These are phyloP conservation scores for Boletus sp. DNA, from an alignment of 768 basidiomycete species.

Conservation along the genomic window DNA sequence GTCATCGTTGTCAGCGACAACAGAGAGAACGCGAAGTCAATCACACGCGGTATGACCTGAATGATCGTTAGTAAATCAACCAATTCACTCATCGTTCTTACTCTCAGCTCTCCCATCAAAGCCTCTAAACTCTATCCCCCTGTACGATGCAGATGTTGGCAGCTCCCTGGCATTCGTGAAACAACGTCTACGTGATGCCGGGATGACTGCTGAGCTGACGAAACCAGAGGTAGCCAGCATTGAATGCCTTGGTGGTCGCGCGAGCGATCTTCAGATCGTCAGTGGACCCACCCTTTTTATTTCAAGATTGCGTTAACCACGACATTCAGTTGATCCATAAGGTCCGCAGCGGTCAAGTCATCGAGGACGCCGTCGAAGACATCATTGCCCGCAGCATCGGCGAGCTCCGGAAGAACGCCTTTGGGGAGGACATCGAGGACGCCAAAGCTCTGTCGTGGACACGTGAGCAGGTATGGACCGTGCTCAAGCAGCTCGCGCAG, in stretches of 20 bases:
- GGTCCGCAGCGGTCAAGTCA: slow-evolving; percentile 66
- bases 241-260: slow-evolving; percentile 81
- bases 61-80: not conserved
- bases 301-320: not conserved
- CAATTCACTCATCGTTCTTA: not conserved
- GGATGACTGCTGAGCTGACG: slow-evolving; percentile 53
- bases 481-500: slow-evolving; percentile 71
- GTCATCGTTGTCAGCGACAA: slow-evolving; percentile 91
- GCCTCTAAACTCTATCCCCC: slow-evolving; percentile 72
- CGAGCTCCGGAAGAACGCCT: slow-evolving; percentile 87
- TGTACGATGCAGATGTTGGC: slow-evolving; percentile 81
- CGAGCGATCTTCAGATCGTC: slow-evolving; percentile 85
- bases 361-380: slow-evolving; percentile 86
- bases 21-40: slow-evolving; percentile 78
- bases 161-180: slow-evolving; percentile 81
- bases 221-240: slow-evolving; percentile 56
- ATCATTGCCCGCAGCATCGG: slow-evolving; percentile 76
- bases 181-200: slow-evolving; percentile 67
- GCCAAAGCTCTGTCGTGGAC: slow-evolving; percentile 82
- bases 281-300: slow-evolving; percentile 24
- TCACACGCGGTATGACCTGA: slow-evolving; percentile 64
- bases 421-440: slow-evolving; percentile 90
- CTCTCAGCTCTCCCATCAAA: slow-evolving; percentile 75
- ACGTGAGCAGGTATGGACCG: slow-evolving; percentile 82
- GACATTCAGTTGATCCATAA: slow-evolving; percentile 74